These are phyloP conservation scores for Coniochaeta ligniaria DNA, from an alignment of 2,329 filamentous ascomycete genomes.

Conservation along the genomic window DNA sequence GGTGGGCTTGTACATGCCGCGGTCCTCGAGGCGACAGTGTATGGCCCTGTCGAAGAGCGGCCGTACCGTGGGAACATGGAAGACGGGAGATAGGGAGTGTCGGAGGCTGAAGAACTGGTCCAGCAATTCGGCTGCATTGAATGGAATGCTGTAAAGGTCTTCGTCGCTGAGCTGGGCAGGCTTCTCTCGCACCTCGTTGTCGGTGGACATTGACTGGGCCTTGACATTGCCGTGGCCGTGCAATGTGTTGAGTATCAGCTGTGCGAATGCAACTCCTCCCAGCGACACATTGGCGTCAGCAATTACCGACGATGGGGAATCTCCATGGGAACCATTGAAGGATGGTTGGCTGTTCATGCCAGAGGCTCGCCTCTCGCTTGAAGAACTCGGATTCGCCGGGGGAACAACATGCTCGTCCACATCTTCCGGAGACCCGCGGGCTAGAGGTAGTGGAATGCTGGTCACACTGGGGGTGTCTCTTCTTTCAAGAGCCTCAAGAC, in stretches of 20 bases:
- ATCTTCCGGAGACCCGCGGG: not conserved
- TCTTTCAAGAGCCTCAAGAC: not conserved
- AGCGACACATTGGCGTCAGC: constrained; percentile 1
- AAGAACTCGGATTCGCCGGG: no score
- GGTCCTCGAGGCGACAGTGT: not conserved
- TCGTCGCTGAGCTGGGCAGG: not conserved
- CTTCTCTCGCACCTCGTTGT: constrained; percentile 1
- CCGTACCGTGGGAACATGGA: constrained; percentile 3
- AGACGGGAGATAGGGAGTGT: constrained; percentile 2
- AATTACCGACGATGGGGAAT: not conserved
- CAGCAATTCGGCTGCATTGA: constrained; percentile 3
- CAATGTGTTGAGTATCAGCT: constrained; percentile 9
- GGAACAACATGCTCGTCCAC: not conserved
- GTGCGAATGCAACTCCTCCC: constrained; percentile 3
- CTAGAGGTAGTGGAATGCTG: not conserved
- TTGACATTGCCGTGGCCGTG: constrained; percentile 4
- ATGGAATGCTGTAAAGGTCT: not conserved
- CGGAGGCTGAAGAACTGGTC: constrained; percentile 3
- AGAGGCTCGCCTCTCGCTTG: not conserved
- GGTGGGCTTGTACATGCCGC: constrained; percentile 1
- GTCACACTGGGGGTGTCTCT: not conserved
- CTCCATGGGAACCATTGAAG: not conserved
- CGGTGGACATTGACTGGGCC: constrained; percentile 2
- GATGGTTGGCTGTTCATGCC: not conserved
- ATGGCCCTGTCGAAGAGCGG: constrained; percentile 2